A percentile compares a stretch with the other conserved stretches of the same genome.
These are phyloP conservation scores for Asterophora lycoperdoides DNA, from an alignment of 768 basidiomycete species.

Conservation along the genomic window DNA sequence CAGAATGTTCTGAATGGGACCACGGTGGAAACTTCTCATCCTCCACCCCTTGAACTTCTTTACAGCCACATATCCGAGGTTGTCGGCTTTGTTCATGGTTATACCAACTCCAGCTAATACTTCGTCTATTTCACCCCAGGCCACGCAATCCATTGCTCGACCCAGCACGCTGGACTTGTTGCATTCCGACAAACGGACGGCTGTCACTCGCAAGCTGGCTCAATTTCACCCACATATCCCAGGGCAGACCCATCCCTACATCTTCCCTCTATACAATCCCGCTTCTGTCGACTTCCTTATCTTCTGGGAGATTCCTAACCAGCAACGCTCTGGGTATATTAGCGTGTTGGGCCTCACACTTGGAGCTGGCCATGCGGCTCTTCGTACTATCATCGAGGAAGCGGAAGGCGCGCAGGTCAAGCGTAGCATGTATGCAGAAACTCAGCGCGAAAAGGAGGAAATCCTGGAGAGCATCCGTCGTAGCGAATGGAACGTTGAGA, in stretches of 20 bases:
- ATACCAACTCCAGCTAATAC: slow-evolving; percentile 7
- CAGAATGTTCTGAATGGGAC: slow-evolving; percentile 46
- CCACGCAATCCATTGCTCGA: slow-evolving; percentile 20
- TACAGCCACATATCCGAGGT: slow-evolving; percentile 49
- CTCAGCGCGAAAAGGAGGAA: slow-evolving; percentile 64
- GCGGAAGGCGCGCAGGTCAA: slow-evolving; percentile 62
- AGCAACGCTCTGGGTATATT: slow-evolving; percentile 58
- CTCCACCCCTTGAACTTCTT: slow-evolving; percentile 51
- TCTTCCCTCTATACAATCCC: slow-evolving; percentile 84
- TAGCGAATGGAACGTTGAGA: slow-evolving; percentile 77
- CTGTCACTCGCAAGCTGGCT: slow-evolving; percentile 31
- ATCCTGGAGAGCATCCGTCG: slow-evolving; percentile 62
- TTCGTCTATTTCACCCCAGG: slow-evolving; percentile 13
- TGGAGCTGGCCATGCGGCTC: slow-evolving; percentile 64
- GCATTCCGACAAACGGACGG: slow-evolving; percentile 45
- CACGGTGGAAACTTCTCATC: slow-evolving; percentile 33
- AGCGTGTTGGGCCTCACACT: slow-evolving; percentile 54
- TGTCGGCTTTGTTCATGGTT: slow-evolving; percentile 24
- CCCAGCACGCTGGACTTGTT: slow-evolving; percentile 43
- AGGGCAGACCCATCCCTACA: slow-evolving; percentile 37
- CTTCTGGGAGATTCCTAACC: slow-evolving; percentile 68
- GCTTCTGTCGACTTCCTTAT: slow-evolving; percentile 66
- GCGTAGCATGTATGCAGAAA: slow-evolving; percentile 90
- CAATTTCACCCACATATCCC: slow-evolving; percentile 57
- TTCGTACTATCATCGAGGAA: slow-evolving; percentile 57